A percentile compares a stretch with the other conserved stretches of the same genome.
Evolutionary conservation across 2,329 filamentous ascomycete species (phyloP).

Genomic region (Ceratocystis ficicola): DNA sequence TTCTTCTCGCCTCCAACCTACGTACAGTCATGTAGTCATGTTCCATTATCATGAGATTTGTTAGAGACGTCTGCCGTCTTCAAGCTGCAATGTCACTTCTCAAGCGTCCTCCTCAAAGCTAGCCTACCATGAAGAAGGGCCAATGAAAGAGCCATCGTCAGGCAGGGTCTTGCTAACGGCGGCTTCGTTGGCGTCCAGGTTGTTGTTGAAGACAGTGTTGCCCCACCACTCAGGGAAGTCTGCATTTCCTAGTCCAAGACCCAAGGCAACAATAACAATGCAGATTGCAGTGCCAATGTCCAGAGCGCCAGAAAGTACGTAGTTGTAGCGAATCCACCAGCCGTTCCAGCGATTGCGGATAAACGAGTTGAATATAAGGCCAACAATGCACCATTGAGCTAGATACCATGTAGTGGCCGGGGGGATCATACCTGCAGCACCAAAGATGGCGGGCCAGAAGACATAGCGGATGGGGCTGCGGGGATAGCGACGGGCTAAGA

Average conservation of each 20-base stretch:
- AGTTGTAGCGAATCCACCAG: constrained; percentile 51
- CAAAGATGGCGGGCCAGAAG: constrained; percentile 43
- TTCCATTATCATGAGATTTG: too few species aligned
- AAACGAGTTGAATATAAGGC: constrained; percentile 43
- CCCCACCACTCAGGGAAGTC: constrained; percentile 42
- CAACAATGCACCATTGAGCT: constrained; percentile 43
- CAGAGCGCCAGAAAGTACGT: constrained; percentile 45
- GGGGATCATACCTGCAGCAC: constrained; percentile 38
- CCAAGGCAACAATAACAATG: constrained; percentile 40
- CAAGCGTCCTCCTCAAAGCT: not conserved
- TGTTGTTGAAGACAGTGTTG: constrained; percentile 31
- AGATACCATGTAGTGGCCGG: constrained; percentile 46
- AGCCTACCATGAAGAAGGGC: constrained; percentile 26
- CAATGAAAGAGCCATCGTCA: constrained; percentile 26
- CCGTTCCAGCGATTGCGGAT: constrained; percentile 39
- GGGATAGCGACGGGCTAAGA: constrained; percentile 38
- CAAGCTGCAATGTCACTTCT: not conserved
- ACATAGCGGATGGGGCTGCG: constrained; percentile 37
- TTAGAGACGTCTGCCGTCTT: not conserved
- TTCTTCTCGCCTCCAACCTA: too few species aligned
- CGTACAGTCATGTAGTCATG: too few species aligned
- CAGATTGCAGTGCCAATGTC: constrained; percentile 48
- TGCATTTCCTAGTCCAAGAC: constrained; percentile 36
- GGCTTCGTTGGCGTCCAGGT: constrained; percentile 27
- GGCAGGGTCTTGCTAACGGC: constrained; percentile 28